Evolutionary conservation across 176 grass and related monocot species (phyloP), one percentile per base, ranked within the genome.

Genomic region (Stipa capillata): DNA sequence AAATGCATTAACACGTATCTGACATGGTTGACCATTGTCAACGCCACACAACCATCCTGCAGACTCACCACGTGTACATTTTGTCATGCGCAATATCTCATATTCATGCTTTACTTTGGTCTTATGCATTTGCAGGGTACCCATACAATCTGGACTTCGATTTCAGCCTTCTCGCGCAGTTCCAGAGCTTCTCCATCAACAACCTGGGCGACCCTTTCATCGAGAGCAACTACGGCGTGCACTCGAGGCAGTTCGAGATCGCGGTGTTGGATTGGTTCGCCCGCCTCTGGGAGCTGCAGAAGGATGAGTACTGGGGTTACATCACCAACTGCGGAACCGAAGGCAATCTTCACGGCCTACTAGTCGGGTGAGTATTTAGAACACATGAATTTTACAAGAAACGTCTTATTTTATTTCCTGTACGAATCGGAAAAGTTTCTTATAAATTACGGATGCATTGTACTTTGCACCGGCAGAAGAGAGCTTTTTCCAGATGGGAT

Each of bases 181-280:
- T 87, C 13, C 74, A 80, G 13, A 62, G 43, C 31, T 79, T 90
- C 41, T 80, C 67, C 39, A 65, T 90, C 42, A 90, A 87, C 58
- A 86, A 87, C 17, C 52, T 87, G 0, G 88, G 88, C 1, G 88
- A 90, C 27, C 88, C 84, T 2, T 90, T 90, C 80, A 79, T 90
- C 10, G 84, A 90, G 60, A 90, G 88, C 36, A 91, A 91, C 75
- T 87, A 91, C 7, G 84, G 70, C 6, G 62, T 91, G 2, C 89
- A 91, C 66, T 91, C 84, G 2, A 74, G 88, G 68, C 84, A 79
- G n/a, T 72, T 91, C 0, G 75, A 91, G 34, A 74, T 91, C 1
- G 69, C 77, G 0, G 75, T 87, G n/a, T 28, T 91, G 3, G 84
- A 91, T 28, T 91, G 80, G 88, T 91, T 91, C 7, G 85, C 89